phyloP scores from a whole-genome alignment of 225 moss, liverwort and hornwort genomes.

The Physcomitrium patens region DNA sequence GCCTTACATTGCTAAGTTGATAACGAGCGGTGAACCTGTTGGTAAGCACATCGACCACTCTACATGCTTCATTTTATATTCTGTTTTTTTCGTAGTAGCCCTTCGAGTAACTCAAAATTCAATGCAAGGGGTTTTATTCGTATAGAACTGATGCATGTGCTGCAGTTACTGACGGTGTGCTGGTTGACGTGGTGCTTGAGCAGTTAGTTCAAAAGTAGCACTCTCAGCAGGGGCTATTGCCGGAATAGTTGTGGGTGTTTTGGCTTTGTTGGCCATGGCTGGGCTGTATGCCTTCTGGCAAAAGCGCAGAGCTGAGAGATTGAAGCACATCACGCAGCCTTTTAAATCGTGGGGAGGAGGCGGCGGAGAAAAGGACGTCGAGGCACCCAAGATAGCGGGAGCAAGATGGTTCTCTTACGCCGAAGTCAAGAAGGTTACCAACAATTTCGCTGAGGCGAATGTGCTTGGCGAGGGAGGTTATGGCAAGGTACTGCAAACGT shows the following conservation, averaged over 20 bases:
- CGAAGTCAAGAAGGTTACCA: slow-evolving; percentile 67
- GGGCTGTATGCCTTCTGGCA: slow-evolving; percentile 48
- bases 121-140: too few relatives aligned
- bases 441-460: slow-evolving; percentile 62
- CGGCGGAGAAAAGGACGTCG: slow-evolving; percentile 57
- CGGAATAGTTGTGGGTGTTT: slow-evolving; percentile 57
- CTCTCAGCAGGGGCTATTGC: slow-evolving; percentile 51
- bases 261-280: slow-evolving; percentile 36
- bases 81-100: too few relatives aligned
- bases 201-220: slow-evolving; percentile 3
- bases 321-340: slow-evolving; percentile 50
- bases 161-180: background rate
- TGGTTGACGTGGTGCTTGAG: slow-evolving; percentile 23
- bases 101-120: too few relatives aligned
- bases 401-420: slow-evolving; percentile 67
- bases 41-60: slow-evolving; percentile 12
- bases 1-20: slow-evolving; percentile 34
- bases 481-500: slow-evolving; percentile 59
- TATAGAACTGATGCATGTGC: background rate
- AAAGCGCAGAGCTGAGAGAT: slow-evolving; percentile 55
- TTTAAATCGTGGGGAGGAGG: slow-evolving; percentile 78
- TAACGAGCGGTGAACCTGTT: background rate
- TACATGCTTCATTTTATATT: background rate
- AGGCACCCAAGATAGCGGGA: slow-evolving; percentile 76
- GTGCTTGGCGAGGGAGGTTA: slow-evolving; percentile 90